Percentiles rank a stretch among this genome's conserved stretches.
phyloP scores from a whole-genome alignment of 1,284 basidiomycete genomes.

The Tetrapyrgos nigripes region DNA sequence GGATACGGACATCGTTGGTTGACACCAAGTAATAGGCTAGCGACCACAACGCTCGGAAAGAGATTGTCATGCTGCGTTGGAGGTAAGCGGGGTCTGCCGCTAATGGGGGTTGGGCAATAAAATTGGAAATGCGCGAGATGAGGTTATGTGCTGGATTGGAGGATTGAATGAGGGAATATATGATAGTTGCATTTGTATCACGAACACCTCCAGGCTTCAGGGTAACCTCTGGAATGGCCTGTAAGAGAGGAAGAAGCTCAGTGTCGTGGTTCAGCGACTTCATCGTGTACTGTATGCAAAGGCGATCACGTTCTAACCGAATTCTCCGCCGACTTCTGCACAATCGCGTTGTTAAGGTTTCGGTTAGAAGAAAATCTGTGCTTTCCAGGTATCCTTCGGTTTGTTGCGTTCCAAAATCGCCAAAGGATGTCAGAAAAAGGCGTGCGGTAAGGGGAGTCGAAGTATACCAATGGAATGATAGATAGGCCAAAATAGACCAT shows the following conservation, averaged over 20 bases:
- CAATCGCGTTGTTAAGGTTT: neutral
- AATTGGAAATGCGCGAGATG: too few species aligned
- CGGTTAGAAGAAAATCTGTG: neutral
- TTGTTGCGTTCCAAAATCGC: neutral
- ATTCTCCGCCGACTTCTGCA: neutral
- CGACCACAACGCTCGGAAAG: neutral
- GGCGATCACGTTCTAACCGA: neutral
- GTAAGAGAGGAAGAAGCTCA: neutral
- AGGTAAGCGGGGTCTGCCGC: too few species aligned
- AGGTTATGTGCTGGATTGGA: too few species aligned
- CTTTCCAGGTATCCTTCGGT: neutral
- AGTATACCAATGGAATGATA: neutral
- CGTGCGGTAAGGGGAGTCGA: neutral
- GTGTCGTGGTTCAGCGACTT: neutral
- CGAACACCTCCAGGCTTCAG: neutral
- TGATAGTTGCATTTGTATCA: neutral
- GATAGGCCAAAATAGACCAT: neutral
- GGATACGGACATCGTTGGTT: neutral
- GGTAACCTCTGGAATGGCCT: neutral
- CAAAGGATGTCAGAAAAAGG: neutral
- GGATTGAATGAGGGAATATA: neutral
- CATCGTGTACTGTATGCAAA: neutral
- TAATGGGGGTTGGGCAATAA: too few species aligned
- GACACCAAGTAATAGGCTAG: neutral
- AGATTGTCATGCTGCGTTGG: too few species aligned